Conservation (phyloP, 2,329 filamentous ascomycete species). For the Gnomoniopsis sp. region DNA sequence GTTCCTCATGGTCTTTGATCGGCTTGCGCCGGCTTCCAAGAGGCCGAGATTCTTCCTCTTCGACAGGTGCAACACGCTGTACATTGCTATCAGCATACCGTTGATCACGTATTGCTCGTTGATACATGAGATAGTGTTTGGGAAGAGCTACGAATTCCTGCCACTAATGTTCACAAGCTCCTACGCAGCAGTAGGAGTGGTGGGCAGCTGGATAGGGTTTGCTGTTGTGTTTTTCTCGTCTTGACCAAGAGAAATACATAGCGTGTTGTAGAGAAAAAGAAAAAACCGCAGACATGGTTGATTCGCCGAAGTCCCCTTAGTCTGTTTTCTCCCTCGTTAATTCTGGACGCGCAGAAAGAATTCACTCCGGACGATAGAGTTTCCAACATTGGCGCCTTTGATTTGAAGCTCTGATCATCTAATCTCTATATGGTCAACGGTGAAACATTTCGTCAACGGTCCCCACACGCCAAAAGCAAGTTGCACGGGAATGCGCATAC, state of each 20-base stretch:
- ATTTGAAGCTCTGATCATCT: no score
- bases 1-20: constrained; percentile 84
- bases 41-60: constrained; percentile 82
- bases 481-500: no score
- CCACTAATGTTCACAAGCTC: constrained; percentile 97
- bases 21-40: constrained; percentile 77
- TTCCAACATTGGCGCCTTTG: no score
- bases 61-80: constrained; percentile 85
- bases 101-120: constrained; percentile 86
- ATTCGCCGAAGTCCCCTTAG: no score
- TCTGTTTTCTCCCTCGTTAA: no score
- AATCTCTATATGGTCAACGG: no score
- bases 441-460: no score
- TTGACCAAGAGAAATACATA: constrained; percentile 24
- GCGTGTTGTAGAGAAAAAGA: not conserved
- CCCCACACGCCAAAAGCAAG: no score
- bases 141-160: constrained; percentile 79
- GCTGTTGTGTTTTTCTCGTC: constrained; percentile 82
- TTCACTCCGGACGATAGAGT: no score
- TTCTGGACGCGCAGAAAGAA: no score
- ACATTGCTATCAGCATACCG: constrained; percentile 86
- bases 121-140: constrained; percentile 79
- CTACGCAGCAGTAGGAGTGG: constrained; percentile 90
- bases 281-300: no score
- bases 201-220: constrained; percentile 94